These are phyloP conservation scores for Leishmania turanica DNA, from an alignment of 208 protist genomes.

Conservation along the genomic window DNA sequence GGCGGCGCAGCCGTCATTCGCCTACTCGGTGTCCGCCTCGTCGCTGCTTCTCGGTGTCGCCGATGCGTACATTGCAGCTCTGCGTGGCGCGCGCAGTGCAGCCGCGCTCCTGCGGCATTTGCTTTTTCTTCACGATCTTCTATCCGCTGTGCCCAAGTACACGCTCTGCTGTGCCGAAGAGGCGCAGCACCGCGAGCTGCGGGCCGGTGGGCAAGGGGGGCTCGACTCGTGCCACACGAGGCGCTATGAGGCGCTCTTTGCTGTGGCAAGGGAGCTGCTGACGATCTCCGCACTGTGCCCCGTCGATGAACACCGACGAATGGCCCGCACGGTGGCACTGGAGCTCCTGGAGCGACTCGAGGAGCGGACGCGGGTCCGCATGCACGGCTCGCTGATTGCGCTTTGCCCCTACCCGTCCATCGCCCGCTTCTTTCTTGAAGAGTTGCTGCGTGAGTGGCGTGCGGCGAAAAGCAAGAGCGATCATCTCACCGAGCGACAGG, in stretches of 20 bases:
- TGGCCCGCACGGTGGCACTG: constrained; percentile 36
- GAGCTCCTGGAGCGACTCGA: constrained; percentile 46
- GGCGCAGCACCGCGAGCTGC: neutral
- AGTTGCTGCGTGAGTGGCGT: constrained; percentile 51
- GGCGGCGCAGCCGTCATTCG: neutral
- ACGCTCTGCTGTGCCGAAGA: constrained; percentile 21
- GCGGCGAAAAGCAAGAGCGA: neutral
- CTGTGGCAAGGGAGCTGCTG: constrained; percentile 55
- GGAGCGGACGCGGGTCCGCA: constrained; percentile 43
- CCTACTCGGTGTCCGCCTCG: constrained; percentile 12
- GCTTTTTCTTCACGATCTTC: constrained; percentile 23
- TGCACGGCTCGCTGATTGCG: constrained; percentile 62
- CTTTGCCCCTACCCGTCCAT: constrained; percentile 76
- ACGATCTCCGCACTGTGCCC: constrained; percentile 56
- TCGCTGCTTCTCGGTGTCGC: constrained; percentile 18
- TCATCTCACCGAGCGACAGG: neutral
- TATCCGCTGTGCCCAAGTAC: constrained; percentile 31
- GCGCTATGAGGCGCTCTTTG: constrained; percentile 62
- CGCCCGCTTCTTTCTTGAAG: constrained; percentile 54
- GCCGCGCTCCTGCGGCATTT: constrained; percentile 28
- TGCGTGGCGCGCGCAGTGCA: constrained; percentile 11
- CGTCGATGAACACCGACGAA: constrained; percentile 32
- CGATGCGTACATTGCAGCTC: neutral
- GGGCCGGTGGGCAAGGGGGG: neutral
- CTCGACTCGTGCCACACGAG: constrained; percentile 25